phyloP scores from a whole-genome alignment of 306 rosid species.

The Ceratonia siliqua region DNA sequence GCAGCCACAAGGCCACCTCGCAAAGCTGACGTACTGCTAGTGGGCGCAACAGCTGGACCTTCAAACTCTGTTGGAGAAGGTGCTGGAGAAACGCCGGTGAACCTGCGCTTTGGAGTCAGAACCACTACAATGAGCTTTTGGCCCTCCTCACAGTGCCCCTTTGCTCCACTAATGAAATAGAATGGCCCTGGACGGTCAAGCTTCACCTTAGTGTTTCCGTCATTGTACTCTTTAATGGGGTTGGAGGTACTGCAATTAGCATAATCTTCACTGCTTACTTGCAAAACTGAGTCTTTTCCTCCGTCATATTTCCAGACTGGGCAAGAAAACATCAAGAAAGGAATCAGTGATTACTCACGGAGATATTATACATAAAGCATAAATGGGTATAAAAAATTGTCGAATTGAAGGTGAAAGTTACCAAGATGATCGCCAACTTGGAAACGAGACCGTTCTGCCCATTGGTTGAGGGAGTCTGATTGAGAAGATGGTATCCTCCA shows the following conservation, averaged over 20 bases:
- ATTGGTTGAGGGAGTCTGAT: constrained; percentile 67
- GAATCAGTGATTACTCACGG: not conserved
- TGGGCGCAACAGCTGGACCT: constrained; percentile 75
- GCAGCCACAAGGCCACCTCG: constrained; percentile 39
- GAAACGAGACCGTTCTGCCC: constrained; percentile 76
- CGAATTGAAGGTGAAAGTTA: constrained; percentile 11
- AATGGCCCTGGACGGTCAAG: constrained; percentile 62
- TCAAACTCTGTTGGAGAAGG: constrained; percentile 50
- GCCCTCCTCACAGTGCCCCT: constrained; percentile 74
- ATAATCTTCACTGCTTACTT: constrained; percentile 61
- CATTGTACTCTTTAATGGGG: constrained; percentile 55
- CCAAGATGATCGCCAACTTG: constrained; percentile 69
- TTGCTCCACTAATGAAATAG: constrained; percentile 77
- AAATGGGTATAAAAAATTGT: not conserved
- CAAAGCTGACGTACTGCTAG: constrained; percentile 51
- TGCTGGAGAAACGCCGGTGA: constrained; percentile 44
- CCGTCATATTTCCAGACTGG: constrained; percentile 74
- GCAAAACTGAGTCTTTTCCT: constrained; percentile 71
- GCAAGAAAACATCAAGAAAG: not conserved
- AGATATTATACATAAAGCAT: not conserved
- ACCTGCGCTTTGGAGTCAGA: constrained; percentile 46
- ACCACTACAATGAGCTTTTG: constrained; percentile 72
- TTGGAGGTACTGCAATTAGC: constrained; percentile 45
- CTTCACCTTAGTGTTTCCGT: constrained; percentile 60
- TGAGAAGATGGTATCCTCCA: constrained; percentile 87